Conservation (phyloP, 179 eudicot genomes). For the Patellifolia procumbens region DNA sequence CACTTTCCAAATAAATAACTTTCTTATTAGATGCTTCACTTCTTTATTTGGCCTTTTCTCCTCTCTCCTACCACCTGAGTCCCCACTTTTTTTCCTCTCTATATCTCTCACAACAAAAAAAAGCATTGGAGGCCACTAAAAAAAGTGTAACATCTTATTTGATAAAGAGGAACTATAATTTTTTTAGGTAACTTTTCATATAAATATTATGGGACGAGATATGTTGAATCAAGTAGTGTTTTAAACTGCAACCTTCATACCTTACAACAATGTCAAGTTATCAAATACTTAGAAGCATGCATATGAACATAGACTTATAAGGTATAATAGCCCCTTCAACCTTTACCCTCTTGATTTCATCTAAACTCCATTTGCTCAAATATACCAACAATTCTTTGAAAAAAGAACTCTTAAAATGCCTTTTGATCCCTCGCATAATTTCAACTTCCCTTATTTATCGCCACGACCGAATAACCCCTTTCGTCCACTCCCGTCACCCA, state of each 20-base stretch:
- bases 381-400: not conserved
- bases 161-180: no score
- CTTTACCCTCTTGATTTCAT: not conserved
- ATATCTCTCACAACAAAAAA: no score
- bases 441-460: not conserved
- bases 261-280: conserved; percentile 49
- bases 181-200: no score
- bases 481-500: not conserved
- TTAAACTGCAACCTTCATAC: conserved; percentile 38
- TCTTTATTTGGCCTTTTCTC: no score
- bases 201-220: no score
- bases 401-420: conserved; percentile 3
- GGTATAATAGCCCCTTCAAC: conserved; percentile 3
- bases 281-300: conserved; percentile 48
- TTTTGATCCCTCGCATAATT: not conserved
- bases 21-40: no score
- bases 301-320: conserved; percentile 4
- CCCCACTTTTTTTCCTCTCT: no score
- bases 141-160: no score
- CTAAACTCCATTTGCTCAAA: not conserved
- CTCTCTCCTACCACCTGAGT: no score
- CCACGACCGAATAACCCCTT: not conserved
- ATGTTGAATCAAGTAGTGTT: conserved; percentile 31
- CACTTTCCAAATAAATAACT: no score
- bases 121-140: no score